phyloP scores from a whole-genome alignment of 1,284 basidiomycete species.

The Ustilago xerochloae region DNA sequence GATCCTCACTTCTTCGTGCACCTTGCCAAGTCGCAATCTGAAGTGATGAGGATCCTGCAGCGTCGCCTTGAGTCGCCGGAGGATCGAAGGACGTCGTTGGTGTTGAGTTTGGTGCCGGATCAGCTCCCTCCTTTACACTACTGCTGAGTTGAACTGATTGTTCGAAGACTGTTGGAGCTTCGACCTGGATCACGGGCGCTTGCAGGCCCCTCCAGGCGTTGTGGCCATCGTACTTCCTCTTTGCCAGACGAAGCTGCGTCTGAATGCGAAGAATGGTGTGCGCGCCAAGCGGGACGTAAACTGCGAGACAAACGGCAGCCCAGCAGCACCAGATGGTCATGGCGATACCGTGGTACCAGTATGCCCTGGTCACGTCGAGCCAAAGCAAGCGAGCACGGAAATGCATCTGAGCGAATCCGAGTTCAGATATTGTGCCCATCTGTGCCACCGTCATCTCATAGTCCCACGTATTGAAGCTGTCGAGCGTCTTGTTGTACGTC shows the following conservation, averaged over 20 bases:
- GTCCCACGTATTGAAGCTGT: constrained; percentile 10
- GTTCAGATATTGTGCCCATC: background rate
- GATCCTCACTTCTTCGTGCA: background rate
- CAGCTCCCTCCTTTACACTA: background rate
- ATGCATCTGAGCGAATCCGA: background rate
- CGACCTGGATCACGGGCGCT: background rate
- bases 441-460: background rate
- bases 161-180: background rate
- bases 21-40: background rate
- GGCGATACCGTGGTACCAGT: constrained; percentile 19
- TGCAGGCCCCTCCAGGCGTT: background rate
- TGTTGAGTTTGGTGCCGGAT: background rate
- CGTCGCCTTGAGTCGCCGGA: background rate
- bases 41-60: background rate
- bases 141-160: background rate
- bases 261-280: constrained; percentile 27
- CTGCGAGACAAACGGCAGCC: constrained; percentile 10
- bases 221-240: background rate
- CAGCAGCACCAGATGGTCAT: constrained; percentile 22
- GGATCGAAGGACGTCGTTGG: no score
- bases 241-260: constrained; percentile 6
- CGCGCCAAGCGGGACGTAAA: constrained; percentile 19
- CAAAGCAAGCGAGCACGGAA: constrained; percentile 5
- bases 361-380: constrained; percentile 19
- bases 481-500: background rate